Base-by-base conservation (phyloP, 2,329 filamentous ascomycete species). In the Fusarium tupiense region DNA sequence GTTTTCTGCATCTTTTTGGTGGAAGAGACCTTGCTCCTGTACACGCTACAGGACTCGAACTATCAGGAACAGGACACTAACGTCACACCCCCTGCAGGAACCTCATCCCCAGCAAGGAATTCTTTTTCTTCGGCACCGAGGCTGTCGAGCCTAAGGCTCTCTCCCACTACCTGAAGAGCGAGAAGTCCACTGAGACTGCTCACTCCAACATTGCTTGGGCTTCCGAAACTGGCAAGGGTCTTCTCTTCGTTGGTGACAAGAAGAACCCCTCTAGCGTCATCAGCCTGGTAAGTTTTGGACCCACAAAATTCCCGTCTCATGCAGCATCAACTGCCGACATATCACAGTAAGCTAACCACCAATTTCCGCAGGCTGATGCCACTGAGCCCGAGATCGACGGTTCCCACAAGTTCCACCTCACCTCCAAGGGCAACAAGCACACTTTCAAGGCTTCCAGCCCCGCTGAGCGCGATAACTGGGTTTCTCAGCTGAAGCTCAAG, bases 241-340 rank as follows among this genome's bases (percentile, higher is more conserved):
- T 98, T 26, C 88, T 98, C 47, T 98, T 97, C 89, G 93, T 94
- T 85, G 92, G 93, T 80, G 93, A 97, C 85, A 98, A 97, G 91
- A 87, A 90, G 75, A 89, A 89, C 69, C 95, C 96, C 70, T 88
- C 91, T 77, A 93, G 94, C 80, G 91, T 96, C 79, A 92, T 98
- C 83, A 94, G 94, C 85, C 86, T 98, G 83, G 94, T 97, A 89
- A 81, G 93, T 70, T 43, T 17, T n/a, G 59, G 75, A 67, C 66
- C 76, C 72, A 78, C 73, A 41, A 38, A 35, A 53, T 58, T 57
- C 26, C 26, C 26, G 26, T 31, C 22, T 29, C 53, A 41, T 31
- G 46, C 69, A 69, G 43, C 38, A 19, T 43, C 54, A 77, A 74
- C 69, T 77, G 29, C 76, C 74, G 73, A n/a, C 71, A 69, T 67